phyloP scores from a whole-genome alignment of 75 land plant species.

The Cunninghamia lanceolata region DNA sequence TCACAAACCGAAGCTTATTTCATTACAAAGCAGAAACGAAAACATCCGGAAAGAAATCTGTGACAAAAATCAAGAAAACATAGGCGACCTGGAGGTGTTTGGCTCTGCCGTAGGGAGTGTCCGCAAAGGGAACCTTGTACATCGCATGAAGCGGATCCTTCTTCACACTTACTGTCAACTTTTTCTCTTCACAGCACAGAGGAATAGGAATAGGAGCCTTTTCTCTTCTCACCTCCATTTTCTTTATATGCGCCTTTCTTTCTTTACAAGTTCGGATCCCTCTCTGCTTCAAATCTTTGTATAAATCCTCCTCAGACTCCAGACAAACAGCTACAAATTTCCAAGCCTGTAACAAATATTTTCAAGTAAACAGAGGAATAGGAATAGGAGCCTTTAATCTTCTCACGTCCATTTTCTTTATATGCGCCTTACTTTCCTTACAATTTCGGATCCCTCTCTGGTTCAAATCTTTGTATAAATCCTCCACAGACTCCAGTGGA shows the following conservation, averaged over 20 bases:
- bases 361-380: not conserved
- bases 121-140: slow-evolving; percentile 15
- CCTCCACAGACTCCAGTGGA: not conserved
- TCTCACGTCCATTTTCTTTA: not conserved
- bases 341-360: too few relatives aligned
- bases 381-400: not conserved
- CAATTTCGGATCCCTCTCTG: not conserved
- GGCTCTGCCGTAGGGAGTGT: slow-evolving; percentile 18
- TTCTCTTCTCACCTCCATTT: not conserved
- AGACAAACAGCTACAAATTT: not conserved
- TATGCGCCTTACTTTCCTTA: too few relatives aligned
- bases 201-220: not conserved
- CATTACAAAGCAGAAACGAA: not conserved
- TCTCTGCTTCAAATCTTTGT: not conserved
- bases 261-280: not conserved
- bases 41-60: not conserved
- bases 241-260: not conserved
- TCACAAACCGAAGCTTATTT: not conserved
- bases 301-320: not conserved
- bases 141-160: slow-evolving; percentile 13
- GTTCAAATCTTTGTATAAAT: not conserved
- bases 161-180: not conserved
- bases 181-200: not conserved
- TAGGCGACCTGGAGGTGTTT: slow-evolving; percentile 16
- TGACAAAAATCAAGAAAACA: not conserved